Evolutionary conservation across 257 asterid species (phyloP).

Genomic region (Petunia axillaris): DNA sequence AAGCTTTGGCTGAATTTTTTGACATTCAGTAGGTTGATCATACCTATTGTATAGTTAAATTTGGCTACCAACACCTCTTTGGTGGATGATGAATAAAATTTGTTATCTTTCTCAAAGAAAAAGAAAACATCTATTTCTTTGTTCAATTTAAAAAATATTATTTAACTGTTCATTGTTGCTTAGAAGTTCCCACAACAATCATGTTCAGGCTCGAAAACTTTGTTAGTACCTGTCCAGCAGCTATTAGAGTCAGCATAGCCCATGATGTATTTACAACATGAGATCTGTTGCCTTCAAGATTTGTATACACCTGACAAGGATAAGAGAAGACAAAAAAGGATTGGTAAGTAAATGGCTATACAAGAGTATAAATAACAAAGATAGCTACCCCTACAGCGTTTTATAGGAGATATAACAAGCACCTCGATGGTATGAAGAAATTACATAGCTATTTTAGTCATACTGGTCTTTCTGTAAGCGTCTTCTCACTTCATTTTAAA

Average conservation of each 20-base stretch:
- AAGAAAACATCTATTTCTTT: neutral
- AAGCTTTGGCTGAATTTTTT: no score
- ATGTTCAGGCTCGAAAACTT: neutral
- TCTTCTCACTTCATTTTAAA: neutral
- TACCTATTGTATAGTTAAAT: no score
- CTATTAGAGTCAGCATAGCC: conserved; percentile 88
- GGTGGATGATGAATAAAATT: no score
- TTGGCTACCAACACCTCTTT: no score
- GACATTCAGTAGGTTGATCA: no score
- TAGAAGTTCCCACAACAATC: conserved; percentile 6
- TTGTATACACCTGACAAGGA: conserved; percentile 68
- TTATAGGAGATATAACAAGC: conserved; percentile 20
- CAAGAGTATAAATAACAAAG: neutral
- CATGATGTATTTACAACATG: conserved; percentile 92
- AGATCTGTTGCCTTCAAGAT: conserved; percentile 79
- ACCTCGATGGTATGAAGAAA: neutral
- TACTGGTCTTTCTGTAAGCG: neutral
- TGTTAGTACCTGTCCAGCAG: conserved; percentile 79
- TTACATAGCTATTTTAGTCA: neutral
- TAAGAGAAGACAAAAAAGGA: conserved; percentile 22
- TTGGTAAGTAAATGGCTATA: conserved; percentile 27
- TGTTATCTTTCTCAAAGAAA: no score
- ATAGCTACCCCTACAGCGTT: conserved; percentile 3
- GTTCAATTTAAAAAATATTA: neutral
- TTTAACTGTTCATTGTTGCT: neutral